Base-by-base conservation (phyloP, 352 stramenopile species). In the Phytophthora capsici region DNA sequence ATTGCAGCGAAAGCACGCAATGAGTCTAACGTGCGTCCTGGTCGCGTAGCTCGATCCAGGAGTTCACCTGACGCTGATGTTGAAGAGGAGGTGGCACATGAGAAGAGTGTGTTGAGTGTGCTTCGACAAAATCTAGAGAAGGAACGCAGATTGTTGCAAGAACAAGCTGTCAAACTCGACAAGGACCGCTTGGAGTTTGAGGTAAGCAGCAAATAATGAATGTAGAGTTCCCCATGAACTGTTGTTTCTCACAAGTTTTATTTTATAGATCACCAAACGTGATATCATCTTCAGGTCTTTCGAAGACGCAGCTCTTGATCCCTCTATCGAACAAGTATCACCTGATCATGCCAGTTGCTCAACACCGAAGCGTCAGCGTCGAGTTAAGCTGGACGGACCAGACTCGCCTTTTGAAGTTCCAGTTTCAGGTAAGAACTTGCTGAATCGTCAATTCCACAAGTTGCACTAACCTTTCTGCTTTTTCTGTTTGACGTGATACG, bases 151-250 rank as follows among this genome's bases (percentile, higher is more conserved):
- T 45, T 84, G 13, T 62, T 88, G 52, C 69, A 78, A 34, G 71
- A 82, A n/a, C 75, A 82, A 63, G 77, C 80, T 14, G 50, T 75
- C 49, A 81, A 83, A 66, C 73, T 88, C 20, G 80, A 88, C 53
- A 75, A 88, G n/a, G 80, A 88, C 50, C 77, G 77, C 6, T 73
- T 88, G 43, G 74, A 71, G 16, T 85, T 88, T 48, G 80, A 88
- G 75, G 79, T 88, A 61, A 69, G 57, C 22, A 66, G 46, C 20
- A 49, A 63, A 19, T 66, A 61, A 60, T 74, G 49, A 23, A 66
- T 58, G 30, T 36, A 51, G 16, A 12, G 4, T 48, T 25, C 4
- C 10, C 51, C 5, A 19, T 44, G 23, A 25, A 23, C 36, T 17
- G 14, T 62, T 17, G 22, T 44, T n/a, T 47, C 50, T 69, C 13